Evolutionary conservation across 352 stramenopile species (phyloP).

Genomic region (Phytophthora macrochlamydospora): DNA sequence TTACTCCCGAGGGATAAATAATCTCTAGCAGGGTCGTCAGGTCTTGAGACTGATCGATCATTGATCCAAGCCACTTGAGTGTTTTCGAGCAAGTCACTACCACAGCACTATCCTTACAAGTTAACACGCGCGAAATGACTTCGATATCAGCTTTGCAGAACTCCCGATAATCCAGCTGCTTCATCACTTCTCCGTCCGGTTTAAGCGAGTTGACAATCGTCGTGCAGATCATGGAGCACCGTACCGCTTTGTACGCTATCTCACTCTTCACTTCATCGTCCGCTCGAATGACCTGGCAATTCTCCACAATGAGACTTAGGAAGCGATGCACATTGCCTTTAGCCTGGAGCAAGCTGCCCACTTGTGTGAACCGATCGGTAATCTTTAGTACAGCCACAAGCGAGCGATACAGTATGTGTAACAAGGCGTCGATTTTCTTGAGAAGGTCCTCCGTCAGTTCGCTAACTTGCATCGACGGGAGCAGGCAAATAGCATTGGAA

Average conservation of each 20-base stretch:
- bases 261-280: conserved; percentile 33
- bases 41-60: conserved; percentile 67
- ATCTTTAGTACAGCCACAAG: conserved; percentile 31
- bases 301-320: conserved; percentile 24
- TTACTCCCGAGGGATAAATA: conserved; percentile 56
- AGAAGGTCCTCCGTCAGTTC: conserved; percentile 20
- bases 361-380: conserved; percentile 2
- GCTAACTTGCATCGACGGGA: conserved; percentile 22
- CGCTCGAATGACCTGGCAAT: conserved; percentile 3
- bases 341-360: conserved; percentile 12
- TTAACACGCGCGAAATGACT: conserved; percentile 48
- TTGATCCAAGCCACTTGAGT: conserved; percentile 82
- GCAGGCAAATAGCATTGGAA: conserved; percentile 26
- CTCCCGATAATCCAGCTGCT: conserved; percentile 43
- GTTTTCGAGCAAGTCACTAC: conserved; percentile 51
- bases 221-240: conserved; percentile 68
- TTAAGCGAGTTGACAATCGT: conserved; percentile 56
- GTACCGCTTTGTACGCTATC: conserved; percentile 58
- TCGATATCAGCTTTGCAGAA: conserved; percentile 53
- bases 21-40: conserved; percentile 63
- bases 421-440: conserved; percentile 20
- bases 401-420: conserved; percentile 34
- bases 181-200: neutral
- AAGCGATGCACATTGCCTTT: conserved; percentile 37
- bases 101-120: conserved; percentile 33